These are phyloP conservation scores for Gaeumannomyces tritici DNA, from an alignment of 2,329 filamentous ascomycete species.

Conservation along the genomic window DNA sequence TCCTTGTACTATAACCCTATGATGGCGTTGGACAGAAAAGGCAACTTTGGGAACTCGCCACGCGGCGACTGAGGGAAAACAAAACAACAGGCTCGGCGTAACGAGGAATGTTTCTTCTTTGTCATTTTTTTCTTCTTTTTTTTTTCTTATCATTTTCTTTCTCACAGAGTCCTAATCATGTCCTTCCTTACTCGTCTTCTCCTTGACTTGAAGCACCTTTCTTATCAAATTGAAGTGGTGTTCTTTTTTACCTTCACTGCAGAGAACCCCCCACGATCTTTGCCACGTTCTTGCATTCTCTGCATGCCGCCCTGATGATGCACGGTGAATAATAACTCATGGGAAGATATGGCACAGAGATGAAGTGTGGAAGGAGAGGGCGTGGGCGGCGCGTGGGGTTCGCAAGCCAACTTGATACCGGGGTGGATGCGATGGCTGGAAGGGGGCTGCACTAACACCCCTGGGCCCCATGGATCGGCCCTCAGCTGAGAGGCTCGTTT, in stretches of 20 bases:
- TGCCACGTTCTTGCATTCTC: neutral
- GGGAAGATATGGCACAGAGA: neutral
- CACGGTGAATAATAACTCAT: neutral
- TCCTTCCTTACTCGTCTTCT: too few relatives aligned
- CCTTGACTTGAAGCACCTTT: neutral
- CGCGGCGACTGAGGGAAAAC: constrained; percentile 11
- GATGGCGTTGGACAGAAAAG: constrained; percentile 15
- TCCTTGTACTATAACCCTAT: constrained; percentile 23
- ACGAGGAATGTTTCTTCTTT: neutral
- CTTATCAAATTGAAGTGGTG: neutral
- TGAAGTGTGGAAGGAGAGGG: neutral
- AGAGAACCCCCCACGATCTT: neutral
- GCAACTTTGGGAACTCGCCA: constrained; percentile 13
- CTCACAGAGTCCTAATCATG: neutral
- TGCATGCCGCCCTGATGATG: neutral
- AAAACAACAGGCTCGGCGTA: constrained; percentile 7
- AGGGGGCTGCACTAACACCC: neutral
- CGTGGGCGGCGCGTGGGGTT: neutral
- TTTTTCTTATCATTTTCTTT: neutral
- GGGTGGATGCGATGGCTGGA: neutral
- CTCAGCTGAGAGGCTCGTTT: neutral
- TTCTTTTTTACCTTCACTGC: neutral
- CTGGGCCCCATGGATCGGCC: neutral
- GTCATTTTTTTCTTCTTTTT: neutral
- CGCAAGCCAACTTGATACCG: neutral